These are phyloP conservation scores for Monilinia aucupariae DNA, from an alignment of 2,329 filamentous ascomycete species.

Conservation along the genomic window DNA sequence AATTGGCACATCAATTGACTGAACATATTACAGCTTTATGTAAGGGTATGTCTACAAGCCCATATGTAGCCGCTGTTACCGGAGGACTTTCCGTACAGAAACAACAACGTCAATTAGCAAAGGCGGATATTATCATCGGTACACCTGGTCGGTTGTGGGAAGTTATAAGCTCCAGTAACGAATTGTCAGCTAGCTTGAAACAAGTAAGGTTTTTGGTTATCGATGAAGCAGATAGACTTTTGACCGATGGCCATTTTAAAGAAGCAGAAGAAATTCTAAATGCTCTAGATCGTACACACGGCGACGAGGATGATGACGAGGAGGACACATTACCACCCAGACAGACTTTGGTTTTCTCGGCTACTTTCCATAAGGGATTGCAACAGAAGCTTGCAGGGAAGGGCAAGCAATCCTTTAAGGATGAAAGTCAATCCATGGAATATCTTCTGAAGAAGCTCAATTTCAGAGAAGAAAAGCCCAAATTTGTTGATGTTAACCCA, in stretches of 20 bases:
- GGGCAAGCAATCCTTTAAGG: constrained; percentile 53
- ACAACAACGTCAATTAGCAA: constrained; percentile 76
- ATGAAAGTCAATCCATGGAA: constrained; percentile 78
- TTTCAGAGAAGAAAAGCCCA: constrained; percentile 77
- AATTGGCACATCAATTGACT: constrained; percentile 86
- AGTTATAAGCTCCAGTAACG: constrained; percentile 70
- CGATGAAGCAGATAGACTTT: constrained; percentile 86
- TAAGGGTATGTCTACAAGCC: constrained; percentile 51
- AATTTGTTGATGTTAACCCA: constrained; percentile 89
- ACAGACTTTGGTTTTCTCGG: constrained; percentile 93
- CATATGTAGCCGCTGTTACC: constrained; percentile 81
- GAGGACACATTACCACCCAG: constrained; percentile 46
- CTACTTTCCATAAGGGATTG: constrained; percentile 85
- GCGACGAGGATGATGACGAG: constrained; percentile 44
- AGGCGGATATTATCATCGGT: constrained; percentile 87
- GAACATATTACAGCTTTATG: constrained; percentile 76
- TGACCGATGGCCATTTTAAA: constrained; percentile 92
- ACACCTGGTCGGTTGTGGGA: constrained; percentile 95
- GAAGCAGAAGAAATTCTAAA: constrained; percentile 85
- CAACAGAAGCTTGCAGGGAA: constrained; percentile 88
- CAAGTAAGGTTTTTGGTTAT: constrained; percentile 77
- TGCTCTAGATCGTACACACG: constrained; percentile 63
- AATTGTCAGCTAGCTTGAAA: constrained; percentile 65
- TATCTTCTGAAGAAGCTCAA: constrained; percentile 87
- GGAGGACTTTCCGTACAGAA: constrained; percentile 93